These are phyloP conservation scores for Fusarium citri DNA, from an alignment of 2,329 filamentous ascomycete genomes.

Conservation along the genomic window DNA sequence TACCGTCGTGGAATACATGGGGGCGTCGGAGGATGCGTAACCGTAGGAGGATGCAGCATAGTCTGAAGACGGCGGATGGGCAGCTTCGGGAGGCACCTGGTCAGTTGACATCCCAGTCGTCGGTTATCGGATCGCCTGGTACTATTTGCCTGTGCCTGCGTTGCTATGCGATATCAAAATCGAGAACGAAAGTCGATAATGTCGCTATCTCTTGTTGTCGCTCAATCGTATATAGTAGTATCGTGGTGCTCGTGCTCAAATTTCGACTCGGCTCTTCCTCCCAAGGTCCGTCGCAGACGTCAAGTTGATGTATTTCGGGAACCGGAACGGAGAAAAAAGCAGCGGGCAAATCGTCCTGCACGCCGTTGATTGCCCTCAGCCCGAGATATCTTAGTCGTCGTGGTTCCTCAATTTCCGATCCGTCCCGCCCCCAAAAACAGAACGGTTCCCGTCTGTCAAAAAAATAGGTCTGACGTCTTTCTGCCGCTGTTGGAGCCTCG, in stretches of 20 bases:
- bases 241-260: constrained; percentile 1
- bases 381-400: constrained; percentile 10
- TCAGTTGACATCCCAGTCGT: constrained; percentile 60
- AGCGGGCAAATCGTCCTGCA: constrained; percentile 1
- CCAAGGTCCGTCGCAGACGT: constrained; percentile 18
- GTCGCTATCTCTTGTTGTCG: constrained; percentile 9
- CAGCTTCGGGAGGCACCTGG: constrained; percentile 53
- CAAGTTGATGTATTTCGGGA: constrained; percentile 24
- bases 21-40: constrained; percentile 48
- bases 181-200: constrained; percentile 1
- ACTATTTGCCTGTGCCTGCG: constrained; percentile 9
- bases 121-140: constrained; percentile 15
- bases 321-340: constrained; percentile 1
- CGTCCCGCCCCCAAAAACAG: constrained; percentile 27
- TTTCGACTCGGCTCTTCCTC: constrained; percentile 4
- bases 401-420: constrained; percentile 19
- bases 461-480: constrained; percentile 18
- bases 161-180: constrained; percentile 14
- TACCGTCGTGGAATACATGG: constrained; percentile 50
- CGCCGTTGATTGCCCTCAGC: constrained; percentile 9
- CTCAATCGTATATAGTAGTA: neutral
- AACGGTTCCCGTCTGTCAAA: constrained; percentile 13
- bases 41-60: constrained; percentile 54
- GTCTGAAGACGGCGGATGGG: constrained; percentile 49
- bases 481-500: constrained; percentile 43